Percentiles rank a stretch among this genome's conserved stretches.
These are phyloP conservation scores for Pogostemon cablin DNA, from an alignment of 257 asterid genomes.

Conservation along the genomic window DNA sequence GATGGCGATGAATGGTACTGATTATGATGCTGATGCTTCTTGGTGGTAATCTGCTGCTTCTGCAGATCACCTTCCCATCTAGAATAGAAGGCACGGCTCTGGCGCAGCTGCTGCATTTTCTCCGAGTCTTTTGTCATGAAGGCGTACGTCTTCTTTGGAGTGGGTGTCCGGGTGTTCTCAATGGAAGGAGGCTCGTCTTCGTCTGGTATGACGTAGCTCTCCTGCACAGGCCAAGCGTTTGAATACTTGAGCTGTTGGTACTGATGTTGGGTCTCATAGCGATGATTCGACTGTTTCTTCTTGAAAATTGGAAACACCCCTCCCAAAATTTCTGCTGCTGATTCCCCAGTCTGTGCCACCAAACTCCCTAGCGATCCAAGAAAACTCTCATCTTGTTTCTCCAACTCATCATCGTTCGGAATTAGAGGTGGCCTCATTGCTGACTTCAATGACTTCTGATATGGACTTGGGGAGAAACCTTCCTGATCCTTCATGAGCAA, in stretches of 20 bases:
- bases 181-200: conserved; percentile 84
- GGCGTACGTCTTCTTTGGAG: conserved; percentile 89
- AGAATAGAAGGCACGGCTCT: conserved; percentile 70
- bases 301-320: conserved; percentile 67
- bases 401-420: conserved; percentile 71
- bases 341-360: conserved; percentile 64
- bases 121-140: conserved; percentile 89
- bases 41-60: conserved; percentile 47
- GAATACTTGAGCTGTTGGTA: conserved; percentile 53
- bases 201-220: conserved; percentile 73
- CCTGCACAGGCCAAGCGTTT: conserved; percentile 72
- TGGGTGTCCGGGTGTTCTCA: conserved; percentile 66
- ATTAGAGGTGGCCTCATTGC: conserved; percentile 64
- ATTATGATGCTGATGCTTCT: conserved; percentile 74
- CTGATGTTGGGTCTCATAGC: conserved; percentile 42
- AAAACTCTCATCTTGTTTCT: conserved; percentile 76
- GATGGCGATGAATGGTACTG: conserved; percentile 63
- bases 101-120: conserved; percentile 83
- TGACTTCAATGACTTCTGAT: conserved; percentile 62
- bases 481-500: conserved; percentile 48
- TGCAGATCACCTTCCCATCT: conserved; percentile 69
- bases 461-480: conserved; percentile 35
- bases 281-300: conserved; percentile 47
- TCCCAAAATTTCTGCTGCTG: conserved; percentile 63
- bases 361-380: conserved; percentile 63